Evolutionary conservation across 2,329 filamentous ascomycete genomes (phyloP), one percentile per base, ranked within the genome.

Genomic region (Arthrobotrys megalospora): DNA sequence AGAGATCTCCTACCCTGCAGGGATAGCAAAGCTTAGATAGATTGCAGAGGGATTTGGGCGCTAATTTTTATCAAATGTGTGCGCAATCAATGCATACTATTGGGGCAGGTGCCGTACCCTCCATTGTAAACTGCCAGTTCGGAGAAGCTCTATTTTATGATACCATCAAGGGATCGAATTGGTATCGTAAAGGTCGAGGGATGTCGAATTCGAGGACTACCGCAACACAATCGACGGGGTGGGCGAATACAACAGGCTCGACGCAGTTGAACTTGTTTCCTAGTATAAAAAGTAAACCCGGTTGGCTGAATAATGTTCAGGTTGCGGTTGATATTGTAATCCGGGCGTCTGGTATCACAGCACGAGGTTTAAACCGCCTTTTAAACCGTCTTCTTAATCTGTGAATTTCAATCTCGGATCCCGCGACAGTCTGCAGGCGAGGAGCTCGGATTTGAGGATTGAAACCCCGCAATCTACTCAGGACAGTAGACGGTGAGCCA

Each of bases 371-470:
- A n/a, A 53, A 53, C 50, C 50, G 50, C 32, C n/a, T 53, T 53
- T 53, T 53, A 53, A 53, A 53, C 50, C 50, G 50, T 7, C n/a
- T 12, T 16, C 28, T 53, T 24, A 24, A 2, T 38, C 36, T 1
- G 12, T 12, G 12, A 10, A 53, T 14, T 19, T n/a, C 5, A 34
- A 14, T 16, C 50, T 53, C 50, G 50, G 50, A 53, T 53, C 32
- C 21, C 47, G 28, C 8, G 28, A 16, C 14, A 34, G 2, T 53
- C 28, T 34, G 28, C 50, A 34, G n/a, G 28, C 50, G 28, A 53
- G 28, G 50, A 53, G 28, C 50, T 53, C 50, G 50, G 50, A 53
- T 53, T 34, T 53, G 50, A 53, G 28, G 8, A 34, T 53, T 24
- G 12, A 34, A 53, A 34, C 50, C 50, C 50, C 24, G 50, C 50